Evolutionary conservation across 2,329 filamentous ascomycete genomes (phyloP).

Genomic region (Periconia sp.): DNA sequence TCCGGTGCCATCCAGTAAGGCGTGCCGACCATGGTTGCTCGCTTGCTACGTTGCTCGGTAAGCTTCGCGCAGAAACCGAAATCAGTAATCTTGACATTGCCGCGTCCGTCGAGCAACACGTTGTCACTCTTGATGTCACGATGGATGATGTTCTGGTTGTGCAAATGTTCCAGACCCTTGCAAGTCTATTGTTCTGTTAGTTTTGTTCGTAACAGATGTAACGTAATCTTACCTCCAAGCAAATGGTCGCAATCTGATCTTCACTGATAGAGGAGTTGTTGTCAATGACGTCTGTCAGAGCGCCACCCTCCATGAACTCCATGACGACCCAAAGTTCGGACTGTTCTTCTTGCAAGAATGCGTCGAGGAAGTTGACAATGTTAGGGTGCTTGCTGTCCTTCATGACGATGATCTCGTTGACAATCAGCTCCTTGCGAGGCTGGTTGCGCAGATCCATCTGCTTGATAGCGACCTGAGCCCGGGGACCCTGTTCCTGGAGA

Average conservation of each 20-base stretch:
- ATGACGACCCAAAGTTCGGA: constrained; percentile 99
- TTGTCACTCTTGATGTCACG: constrained; percentile 99
- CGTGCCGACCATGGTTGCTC: constrained; percentile 98
- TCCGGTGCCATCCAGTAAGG: constrained; percentile 99
- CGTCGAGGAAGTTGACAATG: constrained; percentile 98
- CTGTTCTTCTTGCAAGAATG: constrained; percentile 93
- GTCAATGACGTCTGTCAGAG: constrained; percentile 97
- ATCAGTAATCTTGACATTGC: constrained; percentile 98
- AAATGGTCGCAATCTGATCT: constrained; percentile 97
- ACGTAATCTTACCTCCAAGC: constrained; percentile 75
- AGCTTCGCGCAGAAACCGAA: constrained; percentile 99
- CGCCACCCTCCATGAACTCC: constrained; percentile 99
- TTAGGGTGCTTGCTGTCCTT: constrained; percentile 98
- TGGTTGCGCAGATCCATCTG: constrained; percentile 99
- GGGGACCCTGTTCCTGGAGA: constrained; percentile 77
- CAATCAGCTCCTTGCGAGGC: constrained; percentile 95
- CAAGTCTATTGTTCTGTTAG: constrained; percentile 72
- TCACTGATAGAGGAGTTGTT: constrained; percentile 94
- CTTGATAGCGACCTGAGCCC: constrained; percentile 96
- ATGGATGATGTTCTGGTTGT: constrained; percentile 96
- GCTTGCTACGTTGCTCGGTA: constrained; percentile 94
- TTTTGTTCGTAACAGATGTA: neutral
- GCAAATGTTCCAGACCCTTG: constrained; percentile 90
- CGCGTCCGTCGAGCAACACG: constrained; percentile 89
- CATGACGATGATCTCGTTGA: constrained; percentile 99